Base-by-base conservation (phyloP, 208 protist species). In the Eutreptiella sp. region DNA sequence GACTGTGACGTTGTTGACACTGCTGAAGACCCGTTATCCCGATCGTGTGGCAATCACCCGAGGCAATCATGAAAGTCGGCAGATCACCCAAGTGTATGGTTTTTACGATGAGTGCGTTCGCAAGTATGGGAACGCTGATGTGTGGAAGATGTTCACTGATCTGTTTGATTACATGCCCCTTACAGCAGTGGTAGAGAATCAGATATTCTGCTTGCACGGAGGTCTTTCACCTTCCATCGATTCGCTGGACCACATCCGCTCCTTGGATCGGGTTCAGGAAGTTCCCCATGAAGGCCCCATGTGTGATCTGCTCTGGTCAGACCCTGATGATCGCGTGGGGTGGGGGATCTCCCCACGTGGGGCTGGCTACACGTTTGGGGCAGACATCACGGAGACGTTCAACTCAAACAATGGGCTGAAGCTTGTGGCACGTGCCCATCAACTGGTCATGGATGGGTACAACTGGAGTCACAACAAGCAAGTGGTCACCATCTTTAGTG, bases 261-360 rank as follows among this genome's bases (percentile, higher is more conserved):
- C 79, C 45, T 62, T 98, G 0, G 89, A 98, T 63, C 80, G 96
- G 27, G 81, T 93, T 34, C 92, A 97, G 72, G 95, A 99, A 77
- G 85, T 98, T 31, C 97, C 97, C n/a, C 93, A 97, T 46, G 95
- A 99, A 69, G 97, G 97, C 23, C 79, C 94, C 11, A 97, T 99
- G 85, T 98, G 93, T 66, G 97, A 99, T 72, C 66, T 99, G 26
- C 67, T 99, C 7, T 99, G 97, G 97, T 96, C 85, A 3, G 97
- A 99, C 72, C 97, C 97, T 9, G 92, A 96, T 38, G 87, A 94
- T 38, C 67, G 81, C 28, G 81, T 85, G 54, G 93, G 94, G 21
- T 99, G 94, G 93, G 93, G 92, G 28, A 85, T 97, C 43, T 96
- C 89, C 36, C 95, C 93, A 14, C 87, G 95, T 26, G 97, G 95